Conservation (phyloP, 805 yeast species). For the Kodamaea laetipori region DNA sequence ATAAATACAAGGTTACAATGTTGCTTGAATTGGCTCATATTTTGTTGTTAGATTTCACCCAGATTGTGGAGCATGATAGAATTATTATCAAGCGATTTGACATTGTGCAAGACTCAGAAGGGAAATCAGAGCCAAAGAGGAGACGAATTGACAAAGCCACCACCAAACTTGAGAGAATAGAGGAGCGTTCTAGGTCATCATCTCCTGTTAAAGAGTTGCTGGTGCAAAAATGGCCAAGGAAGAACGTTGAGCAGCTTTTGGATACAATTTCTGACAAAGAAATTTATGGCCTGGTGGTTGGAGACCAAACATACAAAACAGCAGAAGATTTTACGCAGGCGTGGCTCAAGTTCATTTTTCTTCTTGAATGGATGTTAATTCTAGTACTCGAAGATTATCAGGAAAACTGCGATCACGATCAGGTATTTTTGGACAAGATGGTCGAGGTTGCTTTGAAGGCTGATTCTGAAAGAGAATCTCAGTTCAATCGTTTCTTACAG, state of each 20-base stretch:
- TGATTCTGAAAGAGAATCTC: constrained; percentile 3
- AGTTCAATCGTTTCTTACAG: background rate
- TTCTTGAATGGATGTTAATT: constrained; percentile 27
- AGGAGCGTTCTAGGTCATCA: background rate
- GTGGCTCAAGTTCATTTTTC: constrained; percentile 29
- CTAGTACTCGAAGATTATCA: constrained; percentile 13
- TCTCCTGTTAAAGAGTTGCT: background rate
- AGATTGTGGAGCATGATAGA: constrained; percentile 15
- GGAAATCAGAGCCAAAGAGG: background rate
- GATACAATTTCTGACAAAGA: constrained; percentile 15
- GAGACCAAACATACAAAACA: constrained; percentile 23
- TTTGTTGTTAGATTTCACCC: constrained; percentile 17
- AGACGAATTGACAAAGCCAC: background rate
- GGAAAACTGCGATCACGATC: background rate
- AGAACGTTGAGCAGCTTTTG: constrained; percentile 13
- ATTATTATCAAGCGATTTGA: constrained; percentile 9
- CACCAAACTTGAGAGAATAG: no score
- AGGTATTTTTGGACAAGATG: background rate
- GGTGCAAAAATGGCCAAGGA: constrained; percentile 10
- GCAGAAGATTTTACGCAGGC: constrained; percentile 22
- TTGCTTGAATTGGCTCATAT: constrained; percentile 15
- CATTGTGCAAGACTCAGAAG: background rate
- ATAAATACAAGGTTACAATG: constrained; percentile 12
- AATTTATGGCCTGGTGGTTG: constrained; percentile 19
- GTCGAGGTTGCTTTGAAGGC: background rate